Base-by-base conservation (phyloP, 2,329 filamentous ascomycete species). In the Colletotrichum musae region DNA sequence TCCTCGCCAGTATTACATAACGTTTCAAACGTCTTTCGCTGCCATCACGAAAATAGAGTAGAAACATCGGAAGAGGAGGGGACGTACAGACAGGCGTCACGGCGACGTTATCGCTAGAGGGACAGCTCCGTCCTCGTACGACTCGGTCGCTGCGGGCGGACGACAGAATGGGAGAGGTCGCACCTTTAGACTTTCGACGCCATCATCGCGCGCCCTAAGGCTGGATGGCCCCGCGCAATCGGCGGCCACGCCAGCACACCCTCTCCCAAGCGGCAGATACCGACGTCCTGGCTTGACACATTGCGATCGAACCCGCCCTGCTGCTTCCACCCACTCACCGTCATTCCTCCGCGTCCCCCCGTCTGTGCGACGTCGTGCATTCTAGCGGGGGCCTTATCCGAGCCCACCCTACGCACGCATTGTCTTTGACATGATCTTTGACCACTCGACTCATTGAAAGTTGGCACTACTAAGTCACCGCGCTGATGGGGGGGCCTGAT, bases 261-360 rank as follows among this genome's bases (percentile, higher is more conserved):
- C 28, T 60, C 57, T 12, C 9, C 0, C 1, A 4, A 9, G 3
- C 24, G 52, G 52, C 41, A 43, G 53, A 48, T 58, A 41, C 47
- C 60, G 28, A 68, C 39, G 7, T 39, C 24, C 53, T 48, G 39
- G 53, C 53, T 64, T 50, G 28, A 54, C 65, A 51, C 60, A 26
- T 26, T 24, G 41, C 47, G 53, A 64, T 64, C 64, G 28, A 58
- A 58, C 12, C 26, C 21, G 21, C 21, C 21, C 21, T 24, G 21
- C 21, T 52, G 26, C 36, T 12, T 64, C 18, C 41, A 15, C 32
- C 21, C 21, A 18, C 41, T 18, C 43, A 48, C 58, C 58, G 24
- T 51, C 58, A 45, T 57, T 24, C 21, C 21, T 24, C 21, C 21
- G 2, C 21, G 21, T 24, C 21, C 32, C 16, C 64, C 26, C 32